Conservation (phyloP, 768 basidiomycete genomes). For the Lactifluus subvellereus region DNA sequence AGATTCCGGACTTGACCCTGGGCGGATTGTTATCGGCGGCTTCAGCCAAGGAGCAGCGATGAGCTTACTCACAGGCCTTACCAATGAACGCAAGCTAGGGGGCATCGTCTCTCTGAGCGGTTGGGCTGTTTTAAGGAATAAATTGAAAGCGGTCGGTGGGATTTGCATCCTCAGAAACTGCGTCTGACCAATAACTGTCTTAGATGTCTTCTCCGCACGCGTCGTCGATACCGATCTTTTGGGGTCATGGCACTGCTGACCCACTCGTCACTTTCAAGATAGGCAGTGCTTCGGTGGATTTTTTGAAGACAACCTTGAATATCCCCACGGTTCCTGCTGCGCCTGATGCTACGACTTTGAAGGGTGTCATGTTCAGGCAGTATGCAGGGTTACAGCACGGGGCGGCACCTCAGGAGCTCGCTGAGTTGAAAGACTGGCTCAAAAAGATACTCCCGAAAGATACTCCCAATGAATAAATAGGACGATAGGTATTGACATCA, state of each 20-base stretch:
- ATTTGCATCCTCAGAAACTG: not conserved
- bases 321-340: constrained; percentile 34
- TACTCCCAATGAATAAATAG: constrained; percentile 34
- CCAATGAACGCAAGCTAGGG: constrained; percentile 57
- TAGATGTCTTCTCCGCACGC: constrained; percentile 61
- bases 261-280: constrained; percentile 59
- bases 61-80: constrained; percentile 69
- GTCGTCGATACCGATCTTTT: constrained; percentile 67
- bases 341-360: constrained; percentile 34
- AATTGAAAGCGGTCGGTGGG: constrained; percentile 55
- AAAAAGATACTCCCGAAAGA: constrained; percentile 46
- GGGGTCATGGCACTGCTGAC: constrained; percentile 79
- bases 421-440: constrained; percentile 68
- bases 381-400: constrained; percentile 69
- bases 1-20: constrained; percentile 57
- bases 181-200: not conserved
- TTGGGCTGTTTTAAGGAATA: constrained; percentile 66
- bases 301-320: constrained; percentile 49
- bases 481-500: not conserved
- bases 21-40: constrained; percentile 78
- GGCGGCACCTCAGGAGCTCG: constrained; percentile 56
- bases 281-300: constrained; percentile 49
- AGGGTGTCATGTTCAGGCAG: constrained; percentile 60
- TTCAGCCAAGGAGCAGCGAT: constrained; percentile 86
- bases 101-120: constrained; percentile 72